A percentile compares a stretch with the other conserved stretches of the same genome.
Evolutionary conservation across 2,329 filamentous ascomycete species (phyloP).

Genomic region (Claviceps fusiformis): DNA sequence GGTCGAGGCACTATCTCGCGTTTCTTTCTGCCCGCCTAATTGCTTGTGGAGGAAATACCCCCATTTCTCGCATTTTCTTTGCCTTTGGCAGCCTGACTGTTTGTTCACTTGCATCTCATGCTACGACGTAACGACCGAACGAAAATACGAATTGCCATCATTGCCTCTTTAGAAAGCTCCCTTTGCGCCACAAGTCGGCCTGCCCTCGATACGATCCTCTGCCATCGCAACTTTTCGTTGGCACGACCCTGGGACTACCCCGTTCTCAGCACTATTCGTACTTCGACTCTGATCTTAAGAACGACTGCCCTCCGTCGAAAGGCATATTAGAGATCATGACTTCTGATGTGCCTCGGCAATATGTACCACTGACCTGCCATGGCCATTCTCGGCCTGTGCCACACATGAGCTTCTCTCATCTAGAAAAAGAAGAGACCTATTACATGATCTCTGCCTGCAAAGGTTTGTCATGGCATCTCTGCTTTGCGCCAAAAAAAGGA

Average conservation of each 20-base stretch:
- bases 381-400: slow-evolving; percentile 87
- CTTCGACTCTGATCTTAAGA: background rate
- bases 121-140: slow-evolving; percentile 1
- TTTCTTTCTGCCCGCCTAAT: background rate
- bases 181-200: background rate
- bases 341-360: slow-evolving; percentile 34
- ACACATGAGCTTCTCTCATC: slow-evolving; percentile 76
- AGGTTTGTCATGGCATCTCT: slow-evolving; percentile 32
- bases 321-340: slow-evolving; percentile 15
- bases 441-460: slow-evolving; percentile 92
- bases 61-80: background rate
- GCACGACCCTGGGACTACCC: background rate
- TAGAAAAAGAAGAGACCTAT: slow-evolving; percentile 72
- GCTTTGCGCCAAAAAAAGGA: background rate
- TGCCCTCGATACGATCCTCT: background rate
- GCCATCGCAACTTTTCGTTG: background rate
- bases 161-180: background rate
- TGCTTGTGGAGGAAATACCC: slow-evolving; percentile 4
- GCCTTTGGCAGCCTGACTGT: background rate
- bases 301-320: background rate
- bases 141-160: background rate
- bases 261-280: background rate
- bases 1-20: background rate
- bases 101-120: background rate
- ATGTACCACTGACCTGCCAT: slow-evolving; percentile 85